Percentiles rank a stretch among this genome's conserved stretches.
phyloP scores from a whole-genome alignment of 2,329 filamentous ascomycete species.

The Neonectria magnoliae region DNA sequence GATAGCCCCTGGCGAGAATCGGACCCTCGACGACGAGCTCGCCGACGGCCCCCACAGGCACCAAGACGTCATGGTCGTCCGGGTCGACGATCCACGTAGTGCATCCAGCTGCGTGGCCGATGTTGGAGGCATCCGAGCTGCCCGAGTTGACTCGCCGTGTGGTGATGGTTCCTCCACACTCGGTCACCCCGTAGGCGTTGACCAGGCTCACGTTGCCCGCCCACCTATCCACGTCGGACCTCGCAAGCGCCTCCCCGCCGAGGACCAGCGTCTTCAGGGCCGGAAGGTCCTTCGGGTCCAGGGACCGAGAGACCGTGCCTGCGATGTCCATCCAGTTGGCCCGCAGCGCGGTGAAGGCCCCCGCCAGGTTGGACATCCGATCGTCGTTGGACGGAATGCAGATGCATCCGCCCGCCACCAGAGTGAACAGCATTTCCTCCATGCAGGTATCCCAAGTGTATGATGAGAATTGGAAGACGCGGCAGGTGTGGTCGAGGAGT shows the following conservation, averaged over 20 bases:
- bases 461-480: background rate
- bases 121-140: constrained; percentile 5
- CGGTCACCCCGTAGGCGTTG: background rate
- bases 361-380: background rate
- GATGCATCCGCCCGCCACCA: background rate
- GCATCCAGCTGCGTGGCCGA: constrained; percentile 7
- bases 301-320: background rate
- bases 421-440: background rate
- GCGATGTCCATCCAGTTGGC: background rate
- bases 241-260: background rate
- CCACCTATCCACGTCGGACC: background rate
- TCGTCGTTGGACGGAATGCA: background rate
- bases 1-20: constrained; percentile 58
- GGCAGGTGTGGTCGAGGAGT: background rate
- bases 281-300: background rate
- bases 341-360: background rate
- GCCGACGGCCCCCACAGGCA: constrained; percentile 43
- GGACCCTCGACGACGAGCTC: constrained; percentile 60
- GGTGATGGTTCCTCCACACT: background rate
- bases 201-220: background rate
- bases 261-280: background rate
- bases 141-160: background rate
- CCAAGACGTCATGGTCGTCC: constrained; percentile 24
- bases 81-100: constrained; percentile 16
- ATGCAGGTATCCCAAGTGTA: background rate